Conservation (phyloP, 371 early-diverging fungal species). For the Mucor mucedo region DNA sequence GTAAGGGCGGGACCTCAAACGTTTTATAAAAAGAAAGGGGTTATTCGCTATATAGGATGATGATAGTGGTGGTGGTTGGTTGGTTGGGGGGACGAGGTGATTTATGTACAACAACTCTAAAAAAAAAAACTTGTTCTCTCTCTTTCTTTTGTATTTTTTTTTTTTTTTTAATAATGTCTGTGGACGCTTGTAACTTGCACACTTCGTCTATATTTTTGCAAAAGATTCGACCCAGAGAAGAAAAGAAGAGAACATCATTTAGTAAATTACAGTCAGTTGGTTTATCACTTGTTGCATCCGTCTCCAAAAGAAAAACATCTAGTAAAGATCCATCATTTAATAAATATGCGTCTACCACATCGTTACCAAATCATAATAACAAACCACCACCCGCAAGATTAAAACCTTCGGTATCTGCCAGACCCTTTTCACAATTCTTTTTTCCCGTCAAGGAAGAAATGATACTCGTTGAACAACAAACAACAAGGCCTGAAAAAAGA, state of each 20-base stretch:
- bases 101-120: not conserved
- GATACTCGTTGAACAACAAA: constrained; percentile 1
- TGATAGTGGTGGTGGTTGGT: not conserved
- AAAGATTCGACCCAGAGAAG: constrained; percentile 9
- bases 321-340: not conserved
- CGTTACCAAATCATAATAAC: constrained; percentile 1
- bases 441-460: constrained; percentile 11
- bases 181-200: constrained; percentile 4
- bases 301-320: constrained; percentile 13
- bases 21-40: not conserved
- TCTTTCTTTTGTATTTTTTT: not conserved
- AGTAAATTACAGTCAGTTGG: constrained; percentile 15
- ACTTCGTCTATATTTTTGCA: constrained; percentile 9
- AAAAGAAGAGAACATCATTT: constrained; percentile 17
- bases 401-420: constrained; percentile 12
- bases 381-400: constrained; percentile 5
- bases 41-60: too few species aligned
- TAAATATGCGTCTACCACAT: not conserved
- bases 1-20: not conserved
- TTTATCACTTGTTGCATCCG: constrained; percentile 18
- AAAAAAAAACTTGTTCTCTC: not conserved
- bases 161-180: constrained; percentile 3
- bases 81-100: not conserved
- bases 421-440: constrained; percentile 33
- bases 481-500: constrained; percentile 11